Base-by-base conservation (phyloP, 139 green algal species). In the Haematococcus sp. region DNA sequence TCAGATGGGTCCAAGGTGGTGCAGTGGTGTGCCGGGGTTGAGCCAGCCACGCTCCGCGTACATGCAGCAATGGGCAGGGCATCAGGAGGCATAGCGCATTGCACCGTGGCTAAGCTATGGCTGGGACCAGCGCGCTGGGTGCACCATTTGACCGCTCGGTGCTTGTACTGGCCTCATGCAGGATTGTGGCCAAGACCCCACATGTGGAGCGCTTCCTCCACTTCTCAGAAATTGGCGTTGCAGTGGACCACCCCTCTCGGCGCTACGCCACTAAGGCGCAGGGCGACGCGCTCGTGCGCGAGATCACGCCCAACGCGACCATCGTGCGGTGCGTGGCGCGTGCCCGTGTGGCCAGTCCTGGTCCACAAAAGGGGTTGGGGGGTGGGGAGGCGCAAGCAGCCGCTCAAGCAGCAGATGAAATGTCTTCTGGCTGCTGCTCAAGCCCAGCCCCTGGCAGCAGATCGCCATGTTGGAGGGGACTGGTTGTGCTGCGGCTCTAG, bases 201-300 rank as follows among this genome's bases (percentile, higher is more conserved):
- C 76, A 85, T 52, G 75, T 91, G 27, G 83, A 97, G 81, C 83
- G 90, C 44, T 74, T 94, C 30, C 71, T 96, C n/a, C 91, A 97
- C 77, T 84, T 97, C 60, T 82, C 68, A 46, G 83, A 85, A 46
- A 74, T 97, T 49, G 93, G 85, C 5, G 94, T 95, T 1, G 68
- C 79, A 11, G 25, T 70, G 1, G 43, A 89, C 27, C 84, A 91
- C 25, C 33, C 84, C 15, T 93, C 84, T 9, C 49, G 68, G 15
- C 87, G 92, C 51, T 82, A 98, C 67, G 80, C 80, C 33, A 94
- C 87, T 65, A 98, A 98, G 84, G 73, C 73, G 9, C 33, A 76
- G 40, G 84, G 84, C n/a, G 84, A 90, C 58, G 55, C 51, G 54
- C 69, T 71, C 23, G 71, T 90, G 34, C 32, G 28, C 3, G 52